These are phyloP conservation scores for Candida peoriensis DNA, from an alignment of 805 yeast species.

Conservation along the genomic window DNA sequence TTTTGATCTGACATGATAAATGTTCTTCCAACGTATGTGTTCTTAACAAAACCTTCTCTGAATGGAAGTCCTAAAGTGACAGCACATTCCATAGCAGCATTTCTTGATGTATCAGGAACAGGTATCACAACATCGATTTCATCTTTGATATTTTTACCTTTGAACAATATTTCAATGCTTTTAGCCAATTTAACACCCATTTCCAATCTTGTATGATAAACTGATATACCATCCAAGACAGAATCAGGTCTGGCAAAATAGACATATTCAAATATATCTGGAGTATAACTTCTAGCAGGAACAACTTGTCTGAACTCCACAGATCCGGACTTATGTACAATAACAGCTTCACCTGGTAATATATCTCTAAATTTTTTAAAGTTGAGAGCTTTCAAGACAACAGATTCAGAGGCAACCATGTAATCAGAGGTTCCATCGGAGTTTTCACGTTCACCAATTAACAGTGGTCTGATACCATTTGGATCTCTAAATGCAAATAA, in stretches of 20 bases:
- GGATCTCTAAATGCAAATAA: constrained; percentile 96
- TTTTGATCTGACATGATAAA: constrained; percentile 98
- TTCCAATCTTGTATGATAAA: constrained; percentile 83
- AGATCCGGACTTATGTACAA: constrained; percentile 70
- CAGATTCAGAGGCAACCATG: constrained; percentile 94
- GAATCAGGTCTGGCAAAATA: constrained; percentile 98
- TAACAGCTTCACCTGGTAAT: constrained; percentile 94
- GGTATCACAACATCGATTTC: constrained; percentile 93
- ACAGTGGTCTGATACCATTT: constrained; percentile 89
- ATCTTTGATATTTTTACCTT: constrained; percentile 40
- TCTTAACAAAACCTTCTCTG: constrained; percentile 96
- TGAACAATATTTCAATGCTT: constrained; percentile 48
- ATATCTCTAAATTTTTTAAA: constrained; percentile 76
- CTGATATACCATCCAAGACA: constrained; percentile 94
- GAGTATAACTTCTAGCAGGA: constrained; percentile 72
- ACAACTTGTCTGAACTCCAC: constrained; percentile 89
- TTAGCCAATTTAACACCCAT: constrained; percentile 91
- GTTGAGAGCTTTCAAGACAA: constrained; percentile 89
- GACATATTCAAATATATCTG: constrained; percentile 95
- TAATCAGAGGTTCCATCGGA: constrained; percentile 72
- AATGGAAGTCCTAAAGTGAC: constrained; percentile 75
- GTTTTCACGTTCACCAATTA: constrained; percentile 75
- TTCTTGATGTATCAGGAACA: constrained; percentile 97
- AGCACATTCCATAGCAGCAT: constrained; percentile 90
- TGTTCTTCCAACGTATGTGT: constrained; percentile 95